phyloP scores from a whole-genome alignment of 768 basidiomycete species.

The Agaricus sinodeliciosus region DNA sequence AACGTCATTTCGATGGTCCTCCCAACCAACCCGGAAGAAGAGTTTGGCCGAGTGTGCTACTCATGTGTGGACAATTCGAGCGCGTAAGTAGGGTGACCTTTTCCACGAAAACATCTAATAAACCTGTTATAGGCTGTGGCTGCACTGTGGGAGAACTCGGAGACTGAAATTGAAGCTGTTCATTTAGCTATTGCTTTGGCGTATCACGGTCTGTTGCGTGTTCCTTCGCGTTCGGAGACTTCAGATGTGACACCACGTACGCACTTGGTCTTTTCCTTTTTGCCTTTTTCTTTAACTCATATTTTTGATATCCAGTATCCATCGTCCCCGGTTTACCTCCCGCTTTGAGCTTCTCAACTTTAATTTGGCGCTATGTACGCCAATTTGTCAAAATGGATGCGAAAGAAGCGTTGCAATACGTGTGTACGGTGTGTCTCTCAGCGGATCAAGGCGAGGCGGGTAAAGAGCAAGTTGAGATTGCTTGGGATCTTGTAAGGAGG shows the following conservation, averaged over 20 bases:
- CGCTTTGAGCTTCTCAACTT: constrained; percentile 71
- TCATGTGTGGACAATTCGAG: constrained; percentile 94
- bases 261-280: constrained; percentile 19
- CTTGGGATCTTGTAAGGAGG: constrained; percentile 74
- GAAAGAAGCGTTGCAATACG: constrained; percentile 90
- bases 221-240: constrained; percentile 74
- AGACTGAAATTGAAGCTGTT: constrained; percentile 88
- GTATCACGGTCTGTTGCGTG: constrained; percentile 87
- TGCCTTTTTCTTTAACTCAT: neutral
- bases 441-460: constrained; percentile 68
- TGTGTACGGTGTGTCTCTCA: constrained; percentile 77
- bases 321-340: constrained; percentile 63
- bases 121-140: constrained; percentile 64
- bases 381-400: constrained; percentile 92
- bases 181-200: constrained; percentile 89
- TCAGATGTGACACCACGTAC: constrained; percentile 79
- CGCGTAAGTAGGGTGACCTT: constrained; percentile 42
- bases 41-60: constrained; percentile 75
- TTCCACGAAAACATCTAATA: neutral
- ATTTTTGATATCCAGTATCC: constrained; percentile 42
- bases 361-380: constrained; percentile 90
- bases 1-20: constrained; percentile 74
- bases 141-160: constrained; percentile 79
- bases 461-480: constrained; percentile 76
- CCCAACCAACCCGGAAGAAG: constrained; percentile 56